These are phyloP conservation scores for Solanum hybrid DNA, from an alignment of 305 asterid genomes.

Conservation along the genomic window DNA sequence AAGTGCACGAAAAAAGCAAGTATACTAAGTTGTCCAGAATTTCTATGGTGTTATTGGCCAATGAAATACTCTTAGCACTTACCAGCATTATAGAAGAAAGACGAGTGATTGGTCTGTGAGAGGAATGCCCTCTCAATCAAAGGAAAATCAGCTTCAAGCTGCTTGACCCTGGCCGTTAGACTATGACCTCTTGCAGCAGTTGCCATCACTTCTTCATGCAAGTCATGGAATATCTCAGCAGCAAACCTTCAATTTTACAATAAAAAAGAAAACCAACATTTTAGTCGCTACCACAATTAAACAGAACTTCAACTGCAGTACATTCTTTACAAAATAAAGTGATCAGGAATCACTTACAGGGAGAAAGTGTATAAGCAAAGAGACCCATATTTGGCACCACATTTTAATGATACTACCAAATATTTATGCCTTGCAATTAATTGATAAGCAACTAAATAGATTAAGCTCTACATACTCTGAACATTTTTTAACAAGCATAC, in stretches of 20 bases:
- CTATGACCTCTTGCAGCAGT: constrained; percentile 94
- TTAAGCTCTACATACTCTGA: background rate
- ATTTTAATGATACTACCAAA: background rate
- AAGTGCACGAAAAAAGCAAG: background rate
- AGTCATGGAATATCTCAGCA: constrained; percentile 82
- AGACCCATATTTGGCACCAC: background rate
- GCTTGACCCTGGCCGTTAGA: constrained; percentile 71
- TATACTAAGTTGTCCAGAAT: background rate
- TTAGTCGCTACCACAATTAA: background rate
- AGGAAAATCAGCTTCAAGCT: constrained; percentile 79
- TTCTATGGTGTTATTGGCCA: background rate
- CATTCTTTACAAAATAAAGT: background rate
- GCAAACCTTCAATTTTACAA: constrained; percentile 75
- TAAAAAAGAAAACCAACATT: constrained; percentile 3
- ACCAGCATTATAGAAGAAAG: constrained; percentile 67
- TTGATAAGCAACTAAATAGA: background rate
- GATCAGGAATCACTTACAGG: background rate
- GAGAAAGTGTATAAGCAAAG: background rate
- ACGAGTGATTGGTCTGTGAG: constrained; percentile 76
- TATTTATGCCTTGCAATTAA: constrained; percentile 9
- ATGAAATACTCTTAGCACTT: constrained; percentile 7
- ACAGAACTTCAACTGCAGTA: background rate
- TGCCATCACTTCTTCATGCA: constrained; percentile 80
- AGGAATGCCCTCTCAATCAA: constrained; percentile 74
- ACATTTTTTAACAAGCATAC: background rate